These are phyloP conservation scores for Conidiobolus incongruus DNA, from an alignment of 371 early-diverging fungal genomes.

Conservation along the genomic window DNA sequence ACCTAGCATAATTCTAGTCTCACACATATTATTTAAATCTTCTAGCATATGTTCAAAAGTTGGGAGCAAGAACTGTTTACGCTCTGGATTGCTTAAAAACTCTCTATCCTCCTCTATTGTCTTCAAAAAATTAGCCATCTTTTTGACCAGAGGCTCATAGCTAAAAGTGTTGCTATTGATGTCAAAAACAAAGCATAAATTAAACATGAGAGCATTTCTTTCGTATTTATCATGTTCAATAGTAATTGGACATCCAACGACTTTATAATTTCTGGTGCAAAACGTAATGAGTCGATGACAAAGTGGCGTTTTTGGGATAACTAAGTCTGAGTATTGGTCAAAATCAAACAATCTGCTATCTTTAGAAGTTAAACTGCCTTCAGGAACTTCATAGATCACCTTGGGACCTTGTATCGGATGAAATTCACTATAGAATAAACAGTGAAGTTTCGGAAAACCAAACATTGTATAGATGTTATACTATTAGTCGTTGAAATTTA, in stretches of 20 bases:
- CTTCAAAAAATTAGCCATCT: constrained; percentile 50
- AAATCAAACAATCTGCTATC: constrained; percentile 40
- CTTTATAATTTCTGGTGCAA: constrained; percentile 35
- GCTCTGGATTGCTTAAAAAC: constrained; percentile 19
- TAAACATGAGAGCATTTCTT: constrained; percentile 69
- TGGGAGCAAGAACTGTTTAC: constrained; percentile 26
- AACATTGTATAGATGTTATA: no score
- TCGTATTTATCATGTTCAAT: constrained; percentile 48
- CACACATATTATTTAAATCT: constrained; percentile 62
- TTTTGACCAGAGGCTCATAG: constrained; percentile 59
- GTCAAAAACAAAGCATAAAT: constrained; percentile 77
- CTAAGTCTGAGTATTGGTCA: constrained; percentile 65
- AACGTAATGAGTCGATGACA: constrained; percentile 58
- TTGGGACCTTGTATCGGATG: constrained; percentile 63
- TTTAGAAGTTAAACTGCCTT: constrained; percentile 34
- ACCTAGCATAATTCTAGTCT: constrained; percentile 75
- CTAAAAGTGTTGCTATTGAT: constrained; percentile 39
- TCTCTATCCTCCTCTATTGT: constrained; percentile 59
- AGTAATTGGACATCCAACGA: constrained; percentile 54
- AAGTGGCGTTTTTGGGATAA: constrained; percentile 64
- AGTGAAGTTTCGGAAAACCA: constrained; percentile 43
- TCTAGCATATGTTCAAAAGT: constrained; percentile 69
- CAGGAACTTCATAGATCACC: constrained; percentile 65
- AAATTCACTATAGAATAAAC: constrained; percentile 67
- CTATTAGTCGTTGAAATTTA: no score